phyloP scores from a whole-genome alignment of 768 basidiomycete genomes.

The Heimioporus sp. region DNA sequence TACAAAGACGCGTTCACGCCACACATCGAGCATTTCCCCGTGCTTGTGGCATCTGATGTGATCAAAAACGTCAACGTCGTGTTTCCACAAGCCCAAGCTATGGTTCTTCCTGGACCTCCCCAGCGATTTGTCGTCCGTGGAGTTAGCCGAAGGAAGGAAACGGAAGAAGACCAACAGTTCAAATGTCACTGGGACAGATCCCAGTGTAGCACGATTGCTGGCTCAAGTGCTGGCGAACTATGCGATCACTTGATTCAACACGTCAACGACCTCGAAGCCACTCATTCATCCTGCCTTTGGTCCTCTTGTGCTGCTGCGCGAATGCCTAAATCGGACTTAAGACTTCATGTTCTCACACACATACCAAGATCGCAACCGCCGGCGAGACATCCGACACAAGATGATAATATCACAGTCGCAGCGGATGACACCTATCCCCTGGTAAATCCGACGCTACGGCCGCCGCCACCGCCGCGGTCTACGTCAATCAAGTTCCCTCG shows the following conservation, averaged over 20 bases:
- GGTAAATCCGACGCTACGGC: constrained; percentile 62
- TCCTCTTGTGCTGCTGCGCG: constrained; percentile 53
- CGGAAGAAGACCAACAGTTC: constrained; percentile 57
- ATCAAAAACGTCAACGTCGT: constrained; percentile 90
- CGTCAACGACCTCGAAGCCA: constrained; percentile 41
- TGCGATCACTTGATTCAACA: constrained; percentile 71
- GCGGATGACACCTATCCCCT: constrained; percentile 55
- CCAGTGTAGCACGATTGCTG: constrained; percentile 48
- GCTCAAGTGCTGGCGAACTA: constrained; percentile 57
- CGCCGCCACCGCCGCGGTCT: constrained; percentile 68
- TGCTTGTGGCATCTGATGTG: constrained; percentile 86
- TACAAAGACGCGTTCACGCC: constrained; percentile 83
- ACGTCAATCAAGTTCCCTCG: constrained; percentile 57
- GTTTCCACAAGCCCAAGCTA: constrained; percentile 83
- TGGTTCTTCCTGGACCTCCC: constrained; percentile 71
- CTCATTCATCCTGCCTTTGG: constrained; percentile 67
- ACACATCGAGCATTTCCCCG: constrained; percentile 50
- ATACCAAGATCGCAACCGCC: constrained; percentile 57
- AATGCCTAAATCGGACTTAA: constrained; percentile 50
- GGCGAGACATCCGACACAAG: constrained; percentile 65
- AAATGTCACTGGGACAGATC: constrained; percentile 76
- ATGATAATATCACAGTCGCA: constrained; percentile 71
- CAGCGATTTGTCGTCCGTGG: constrained; percentile 88
- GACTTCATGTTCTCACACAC: constrained; percentile 75
- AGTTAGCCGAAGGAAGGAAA: constrained; percentile 66